Percentiles rank a stretch among this genome's conserved stretches.
These are phyloP conservation scores for Anisodus tanguticus DNA, from an alignment of 257 asterid genomes.

Conservation along the genomic window DNA sequence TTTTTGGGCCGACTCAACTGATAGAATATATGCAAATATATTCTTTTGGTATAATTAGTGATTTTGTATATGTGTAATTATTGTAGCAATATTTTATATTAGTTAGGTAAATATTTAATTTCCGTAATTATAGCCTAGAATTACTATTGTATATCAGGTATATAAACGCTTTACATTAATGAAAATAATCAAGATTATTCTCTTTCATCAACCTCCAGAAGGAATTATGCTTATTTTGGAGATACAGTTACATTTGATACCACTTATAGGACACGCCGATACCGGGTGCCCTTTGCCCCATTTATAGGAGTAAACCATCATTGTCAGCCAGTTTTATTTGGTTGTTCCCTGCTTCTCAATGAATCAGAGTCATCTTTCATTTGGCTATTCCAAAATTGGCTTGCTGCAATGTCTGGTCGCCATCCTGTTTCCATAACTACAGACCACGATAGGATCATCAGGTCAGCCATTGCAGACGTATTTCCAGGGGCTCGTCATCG, in stretches of 20 bases:
- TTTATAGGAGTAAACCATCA: slow-evolving; percentile 94
- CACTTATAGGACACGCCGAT: slow-evolving; percentile 87
- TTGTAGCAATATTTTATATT: no score
- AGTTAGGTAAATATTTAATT: no score
- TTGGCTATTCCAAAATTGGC: slow-evolving; percentile 92
- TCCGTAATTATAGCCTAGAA: no score
- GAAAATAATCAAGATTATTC: no score
- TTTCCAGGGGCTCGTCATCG: slow-evolving; percentile 78
- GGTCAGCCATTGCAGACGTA: slow-evolving; percentile 73
- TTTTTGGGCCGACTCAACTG: slow-evolving; percentile 78
- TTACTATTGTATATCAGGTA: no score
- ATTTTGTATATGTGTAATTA: no score
- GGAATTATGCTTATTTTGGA: slow-evolving; percentile 73
- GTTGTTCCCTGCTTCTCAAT: slow-evolving; percentile 81
- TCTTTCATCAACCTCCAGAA: slow-evolving; percentile 45
- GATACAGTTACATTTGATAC: slow-evolving; percentile 93
- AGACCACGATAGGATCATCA: slow-evolving; percentile 74
- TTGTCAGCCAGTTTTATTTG: slow-evolving; percentile 86
- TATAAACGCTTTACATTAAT: no score
- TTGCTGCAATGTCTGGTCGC: slow-evolving; percentile 72
- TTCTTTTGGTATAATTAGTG: no score
- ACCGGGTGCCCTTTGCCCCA: slow-evolving; percentile 86
- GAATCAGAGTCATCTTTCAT: slow-evolving; percentile 81
- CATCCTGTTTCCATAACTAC: slow-evolving; percentile 86
- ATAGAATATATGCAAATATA: no score